A percentile compares a stretch with the other conserved stretches of the same genome.
Conservation (phyloP, 495 filamentous ascomycete genomes). For the Hypoxylon trugodes region DNA sequence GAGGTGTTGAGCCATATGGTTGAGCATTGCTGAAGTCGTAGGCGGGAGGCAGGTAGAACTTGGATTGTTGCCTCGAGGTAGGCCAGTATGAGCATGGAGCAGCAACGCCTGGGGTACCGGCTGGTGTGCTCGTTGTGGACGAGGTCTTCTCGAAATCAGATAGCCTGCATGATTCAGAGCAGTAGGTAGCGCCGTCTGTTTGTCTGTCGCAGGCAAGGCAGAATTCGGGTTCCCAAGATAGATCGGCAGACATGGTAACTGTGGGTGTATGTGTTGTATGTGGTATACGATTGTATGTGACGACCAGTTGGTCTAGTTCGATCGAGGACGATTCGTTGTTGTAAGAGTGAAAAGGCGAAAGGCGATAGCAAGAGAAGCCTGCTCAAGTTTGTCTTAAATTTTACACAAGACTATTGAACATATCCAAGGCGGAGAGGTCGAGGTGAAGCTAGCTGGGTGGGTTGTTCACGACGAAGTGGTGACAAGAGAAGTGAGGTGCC, state of each 20-base stretch:
- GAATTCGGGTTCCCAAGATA: conserved; percentile 88
- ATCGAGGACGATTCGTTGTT: conserved; percentile 18
- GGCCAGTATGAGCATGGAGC: conserved; percentile 57
- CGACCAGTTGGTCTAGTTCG: conserved; percentile 5
- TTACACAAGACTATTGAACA: conserved; percentile 27
- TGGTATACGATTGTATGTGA: conserved; percentile 2
- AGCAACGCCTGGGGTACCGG: conserved; percentile 59
- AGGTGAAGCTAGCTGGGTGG: conserved; percentile 23
- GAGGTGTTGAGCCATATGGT: conserved; percentile 54
- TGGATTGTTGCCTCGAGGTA: conserved; percentile 48
- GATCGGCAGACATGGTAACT: conserved; percentile 67
- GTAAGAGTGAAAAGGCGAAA: conserved; percentile 1
- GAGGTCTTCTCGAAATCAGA: conserved; percentile 83
- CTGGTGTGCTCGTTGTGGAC: conserved; percentile 61
- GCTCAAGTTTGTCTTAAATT: conserved; percentile 8
- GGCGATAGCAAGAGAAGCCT: conserved; percentile 1
- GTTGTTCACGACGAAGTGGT: conserved; percentile 9
- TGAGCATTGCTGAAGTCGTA: conserved; percentile 70
- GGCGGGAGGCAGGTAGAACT: conserved; percentile 75
- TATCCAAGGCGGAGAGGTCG: conserved; percentile 6
- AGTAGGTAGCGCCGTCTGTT: conserved; percentile 82
- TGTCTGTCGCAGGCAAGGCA: conserved; percentile 95
- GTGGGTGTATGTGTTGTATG: conserved; percentile 28
- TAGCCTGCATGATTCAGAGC: conserved; percentile 90
- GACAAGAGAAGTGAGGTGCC: conserved; percentile 18